Conservation (phyloP, 1,284 basidiomycete species). For the Leccinum solheimii region DNA sequence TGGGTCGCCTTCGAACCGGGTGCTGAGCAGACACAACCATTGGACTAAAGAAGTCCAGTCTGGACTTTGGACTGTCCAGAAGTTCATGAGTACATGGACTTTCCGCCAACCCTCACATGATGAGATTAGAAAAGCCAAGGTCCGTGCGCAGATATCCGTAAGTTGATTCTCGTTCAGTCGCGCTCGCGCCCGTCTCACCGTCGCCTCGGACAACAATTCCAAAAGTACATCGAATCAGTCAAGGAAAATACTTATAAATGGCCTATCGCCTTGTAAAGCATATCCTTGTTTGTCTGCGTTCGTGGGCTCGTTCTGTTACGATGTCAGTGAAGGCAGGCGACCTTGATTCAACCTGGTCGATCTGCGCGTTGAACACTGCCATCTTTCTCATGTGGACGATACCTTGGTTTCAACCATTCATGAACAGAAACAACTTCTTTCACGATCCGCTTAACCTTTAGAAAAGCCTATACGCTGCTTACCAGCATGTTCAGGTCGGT, state of each 20-base stretch:
- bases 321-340: constrained; percentile 67
- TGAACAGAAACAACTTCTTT: constrained; percentile 55
- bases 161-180: constrained; percentile 27
- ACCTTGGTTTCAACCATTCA: constrained; percentile 51
- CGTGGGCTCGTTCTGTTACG: constrained; percentile 58
- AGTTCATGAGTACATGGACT: constrained; percentile 28
- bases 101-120: constrained; percentile 35
- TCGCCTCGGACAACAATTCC: constrained; percentile 37
- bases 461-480: constrained; percentile 63
- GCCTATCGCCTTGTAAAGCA: constrained; percentile 46
- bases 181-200: constrained; percentile 15
- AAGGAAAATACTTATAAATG: constrained; percentile 39
- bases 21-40: constrained; percentile 36
- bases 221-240: constrained; percentile 36
- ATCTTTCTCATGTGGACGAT: constrained; percentile 78
- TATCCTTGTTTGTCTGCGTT: constrained; percentile 45
- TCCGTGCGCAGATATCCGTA: constrained; percentile 46
- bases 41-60: too few species aligned
- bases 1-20: constrained; percentile 35
- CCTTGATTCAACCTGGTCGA: constrained; percentile 55
- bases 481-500: constrained; percentile 71
- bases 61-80: constrained; percentile 14
- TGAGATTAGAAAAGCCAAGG: constrained; percentile 50
- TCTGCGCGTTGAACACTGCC: constrained; percentile 64
- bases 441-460: constrained; percentile 64